Conservation (phyloP, 2,329 filamentous ascomycete genomes). For the Cytospora piceicola region DNA sequence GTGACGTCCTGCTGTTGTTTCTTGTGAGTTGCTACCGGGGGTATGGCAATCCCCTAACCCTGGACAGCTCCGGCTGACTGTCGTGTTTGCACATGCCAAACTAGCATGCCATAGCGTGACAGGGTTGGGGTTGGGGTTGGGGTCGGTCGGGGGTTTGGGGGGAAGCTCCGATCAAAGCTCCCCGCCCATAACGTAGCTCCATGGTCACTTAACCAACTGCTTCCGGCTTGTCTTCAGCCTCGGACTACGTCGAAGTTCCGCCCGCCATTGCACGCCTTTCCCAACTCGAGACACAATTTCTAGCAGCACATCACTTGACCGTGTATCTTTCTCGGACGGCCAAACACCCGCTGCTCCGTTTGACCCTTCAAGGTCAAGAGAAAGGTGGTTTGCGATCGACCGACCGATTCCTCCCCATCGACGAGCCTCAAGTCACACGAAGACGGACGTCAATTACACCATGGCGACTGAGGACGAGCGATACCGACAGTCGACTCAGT, state of each 20-base stretch:
- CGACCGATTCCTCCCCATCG: not conserved
- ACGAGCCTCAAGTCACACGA: not conserved
- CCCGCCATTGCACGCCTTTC: not conserved
- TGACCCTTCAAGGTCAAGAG: not conserved
- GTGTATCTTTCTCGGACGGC: not conserved
- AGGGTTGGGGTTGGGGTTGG: too few relatives aligned
- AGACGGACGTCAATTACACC: slow-evolving; percentile 28
- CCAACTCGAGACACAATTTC: not conserved
- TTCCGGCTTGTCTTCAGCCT: not conserved
- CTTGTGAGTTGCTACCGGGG: too few relatives aligned
- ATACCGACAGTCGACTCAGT: slow-evolving; percentile 90
- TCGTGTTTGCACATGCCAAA: too few relatives aligned
- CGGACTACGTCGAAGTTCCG: not conserved
- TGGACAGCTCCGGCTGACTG: too few relatives aligned
- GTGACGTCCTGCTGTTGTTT: too few relatives aligned
- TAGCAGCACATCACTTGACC: not conserved
- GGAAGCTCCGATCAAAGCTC: not conserved
- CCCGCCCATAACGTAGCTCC: not conserved
- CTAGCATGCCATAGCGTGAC: too few relatives aligned
- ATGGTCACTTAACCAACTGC: too few relatives aligned
- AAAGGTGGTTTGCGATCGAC: not conserved
- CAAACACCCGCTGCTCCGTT: not conserved
- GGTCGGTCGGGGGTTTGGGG: not conserved
- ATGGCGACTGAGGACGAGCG: slow-evolving; percentile 88
- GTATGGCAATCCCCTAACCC: too few relatives aligned